phyloP scores from a whole-genome alignment of 2,329 filamentous ascomycete species.

The Curvularia hawaiiensis region DNA sequence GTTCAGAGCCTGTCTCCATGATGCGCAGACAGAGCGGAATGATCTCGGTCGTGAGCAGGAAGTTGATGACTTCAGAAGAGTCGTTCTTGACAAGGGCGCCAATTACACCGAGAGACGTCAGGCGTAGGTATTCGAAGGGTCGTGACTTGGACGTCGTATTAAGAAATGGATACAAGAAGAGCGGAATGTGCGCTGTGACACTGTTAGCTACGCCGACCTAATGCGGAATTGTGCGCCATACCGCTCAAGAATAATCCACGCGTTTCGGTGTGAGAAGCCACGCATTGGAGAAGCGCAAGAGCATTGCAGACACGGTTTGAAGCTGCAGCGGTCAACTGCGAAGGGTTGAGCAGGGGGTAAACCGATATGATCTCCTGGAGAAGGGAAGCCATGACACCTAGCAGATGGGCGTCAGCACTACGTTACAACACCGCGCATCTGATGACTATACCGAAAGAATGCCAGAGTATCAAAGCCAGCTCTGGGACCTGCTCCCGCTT shows the following conservation, averaged over 20 bases:
- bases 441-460: constrained; percentile 79
- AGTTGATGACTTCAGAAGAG: constrained; percentile 98
- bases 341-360: constrained; percentile 94
- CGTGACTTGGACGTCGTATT: constrained; percentile 98
- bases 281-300: constrained; percentile 91
- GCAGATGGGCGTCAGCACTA: constrained; percentile 22
- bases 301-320: constrained; percentile 98
- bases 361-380: constrained; percentile 99
- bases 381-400: constrained; percentile 96
- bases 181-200: constrained; percentile 82
- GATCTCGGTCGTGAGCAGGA: constrained; percentile 96
- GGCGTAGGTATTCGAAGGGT: constrained; percentile 94
- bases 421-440: no score
- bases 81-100: constrained; percentile 98
- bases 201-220: constrained; percentile 19
- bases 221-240: constrained; percentile 46
- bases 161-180: constrained; percentile 97
- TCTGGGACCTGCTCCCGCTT: constrained; percentile 98
- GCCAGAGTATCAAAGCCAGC: constrained; percentile 94
- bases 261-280: constrained; percentile 96
- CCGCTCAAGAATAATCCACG: constrained; percentile 91
- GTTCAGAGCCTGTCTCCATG: constrained; percentile 98
- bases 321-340: constrained; percentile 94
- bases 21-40: constrained; percentile 97
- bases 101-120: constrained; percentile 95